phyloP scores from a whole-genome alignment of 306 rosid species.

The Cicer pinnatifidum region DNA sequence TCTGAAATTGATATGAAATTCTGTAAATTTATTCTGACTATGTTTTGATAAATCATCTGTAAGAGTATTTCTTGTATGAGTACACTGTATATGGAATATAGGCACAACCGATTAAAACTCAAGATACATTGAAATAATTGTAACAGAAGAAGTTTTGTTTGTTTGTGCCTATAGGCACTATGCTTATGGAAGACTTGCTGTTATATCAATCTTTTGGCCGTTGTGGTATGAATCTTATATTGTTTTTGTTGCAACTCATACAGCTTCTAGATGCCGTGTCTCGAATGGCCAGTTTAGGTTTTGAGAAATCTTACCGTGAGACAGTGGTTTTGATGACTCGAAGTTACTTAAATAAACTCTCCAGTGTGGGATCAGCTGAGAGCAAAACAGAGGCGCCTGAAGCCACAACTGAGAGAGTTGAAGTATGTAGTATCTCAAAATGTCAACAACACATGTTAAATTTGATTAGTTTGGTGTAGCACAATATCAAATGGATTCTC shows the following conservation, averaged over 20 bases:
- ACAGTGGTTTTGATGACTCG: constrained; percentile 96
- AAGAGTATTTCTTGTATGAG: constrained; percentile 14
- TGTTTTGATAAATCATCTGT: constrained; percentile 27
- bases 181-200: constrained; percentile 5
- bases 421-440: constrained; percentile 62
- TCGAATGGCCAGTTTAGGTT: constrained; percentile 97
- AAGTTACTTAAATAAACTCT: constrained; percentile 89
- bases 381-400: constrained; percentile 87
- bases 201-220: constrained; percentile 31
- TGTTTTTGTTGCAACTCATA: constrained; percentile 41
- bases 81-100: not conserved
- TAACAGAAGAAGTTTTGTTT: not conserved
- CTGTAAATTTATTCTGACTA: constrained; percentile 21
- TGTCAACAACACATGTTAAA: constrained; percentile 40
- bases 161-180: constrained; percentile 3
- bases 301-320: constrained; percentile 98
- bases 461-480: constrained; percentile 51
- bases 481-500: constrained; percentile 67
- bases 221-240: constrained; percentile 35
- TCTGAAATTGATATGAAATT: constrained; percentile 37
- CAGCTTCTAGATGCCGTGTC: constrained; percentile 98
- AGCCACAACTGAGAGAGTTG: constrained; percentile 93
- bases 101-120: not conserved
- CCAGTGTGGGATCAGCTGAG: constrained; percentile 88
- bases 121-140: not conserved